Base-by-base conservation (phyloP, 371 early-diverging fungal species). In the Cokeromyces recurvatus region DNA sequence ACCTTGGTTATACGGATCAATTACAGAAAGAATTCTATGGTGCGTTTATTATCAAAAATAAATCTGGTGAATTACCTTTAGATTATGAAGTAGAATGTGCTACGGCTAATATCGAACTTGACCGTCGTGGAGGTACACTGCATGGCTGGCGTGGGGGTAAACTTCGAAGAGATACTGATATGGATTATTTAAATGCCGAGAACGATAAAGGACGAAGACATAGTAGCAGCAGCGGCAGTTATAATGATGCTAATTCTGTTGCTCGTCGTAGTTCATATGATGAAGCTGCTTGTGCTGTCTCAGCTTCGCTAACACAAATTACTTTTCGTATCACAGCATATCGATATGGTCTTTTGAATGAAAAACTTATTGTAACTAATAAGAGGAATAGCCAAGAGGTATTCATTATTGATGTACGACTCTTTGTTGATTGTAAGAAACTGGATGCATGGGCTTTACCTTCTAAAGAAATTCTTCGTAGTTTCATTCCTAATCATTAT, bases 311-410 rank as follows among this genome's bases (percentile, higher is more conserved):
- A 34, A 64, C 77, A 22, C 64, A 74, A 40, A 78, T 88, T 41
- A 73, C 71, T 1, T 85, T 88, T 64, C 68, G 77, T 15, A 63
- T 87, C 32, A 71, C 61, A 9, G 66, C 81, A 5, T 59, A 75
- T 10, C 68, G 73, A 4, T 77, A 78, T 43, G 92, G 90, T 1
- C 55, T 85, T 8, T 60, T 82, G 25, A 71, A 68, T 10, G 85
- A 87, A 32, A 68, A 68, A 6, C 64, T 89, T 15, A 50, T 71
- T 37, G 78, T 85, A 3, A 77, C 75, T 19, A 92, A 92, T 69
- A 61, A 77, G 44, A 79, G 87, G 62, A 87, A 90, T 47, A 74
- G 83, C 14, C 66, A 71, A 22, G 86, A 89, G 46, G 64, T 71
- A 21, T 69, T 85, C 51, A 69, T 71, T 31, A 75, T 89, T 43